Base-by-base conservation (phyloP, 345 rosid species). In the Pelargonium nanum region DNA sequence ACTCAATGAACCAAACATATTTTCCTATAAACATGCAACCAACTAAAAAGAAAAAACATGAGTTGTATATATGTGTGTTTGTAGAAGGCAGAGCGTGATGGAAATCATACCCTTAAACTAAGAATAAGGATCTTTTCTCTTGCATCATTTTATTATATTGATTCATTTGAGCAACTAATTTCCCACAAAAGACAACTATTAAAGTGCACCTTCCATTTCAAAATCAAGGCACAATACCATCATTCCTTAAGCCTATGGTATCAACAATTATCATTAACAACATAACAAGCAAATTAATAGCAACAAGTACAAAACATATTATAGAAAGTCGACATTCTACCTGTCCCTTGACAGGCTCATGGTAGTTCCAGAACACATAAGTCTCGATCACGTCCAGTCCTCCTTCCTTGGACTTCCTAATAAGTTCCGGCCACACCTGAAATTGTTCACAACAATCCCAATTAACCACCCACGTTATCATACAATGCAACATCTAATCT, bases 301-400 rank as follows among this genome's bases (percentile, higher is more conserved):
- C 4, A 60, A 34, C 22, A 26, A 40, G 17, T 7, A 7, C 59
- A 52, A 52, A 21, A 58, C 1, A 48, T n/a, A 56, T 22, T 51
- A 6, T 4, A 65, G 21, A 24, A 23, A 56, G 23, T 24, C 24
- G 52, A 1, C n/a, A 15, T 17, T 28, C 8, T 72, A 81, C 86
- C 90, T 81, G 81, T 57, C 90, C 85, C 71, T 68, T 78, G 22
- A 69, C 68, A 19, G 90, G 87, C 72, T 84, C 85, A 15, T 81
- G 90, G 55, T 78, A 72, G 74, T 84, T 84, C 87, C 85, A 84
- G 60, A 84, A 84, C 25, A 84, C 86, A 24, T 80, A 81, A 25
- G 85, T 75, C 74, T 84, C 86, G 5, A 84, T 81, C 69, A 84
- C 84, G 58, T 84, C 89, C 44, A 84, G 48, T 26, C 89, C 86